Percentiles rank a stretch among this genome's conserved stretches.
These are phyloP conservation scores for Colletotrichum chrysophilum DNA, from an alignment of 2,329 filamentous ascomycete species.

Conservation along the genomic window DNA sequence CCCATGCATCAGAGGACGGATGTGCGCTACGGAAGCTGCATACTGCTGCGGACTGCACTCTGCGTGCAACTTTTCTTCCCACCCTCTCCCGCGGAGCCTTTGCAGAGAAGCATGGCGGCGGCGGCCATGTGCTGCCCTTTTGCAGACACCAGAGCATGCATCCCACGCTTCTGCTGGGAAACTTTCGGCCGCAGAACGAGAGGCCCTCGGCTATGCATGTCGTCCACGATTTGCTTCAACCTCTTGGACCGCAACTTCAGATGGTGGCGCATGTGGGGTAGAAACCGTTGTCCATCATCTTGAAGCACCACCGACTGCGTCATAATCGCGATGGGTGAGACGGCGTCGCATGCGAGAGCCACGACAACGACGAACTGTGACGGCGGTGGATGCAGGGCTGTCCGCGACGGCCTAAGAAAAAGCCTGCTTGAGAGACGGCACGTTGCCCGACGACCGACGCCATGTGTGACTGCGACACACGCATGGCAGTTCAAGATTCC, in stretches of 20 bases:
- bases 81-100: background rate
- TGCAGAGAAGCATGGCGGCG: background rate
- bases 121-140: slow-evolving; percentile 9
- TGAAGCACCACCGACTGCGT: background rate
- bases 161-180: slow-evolving; percentile 21
- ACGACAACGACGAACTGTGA: background rate
- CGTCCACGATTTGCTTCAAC: slow-evolving; percentile 13
- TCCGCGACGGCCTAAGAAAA: background rate
- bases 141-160: slow-evolving; percentile 20
- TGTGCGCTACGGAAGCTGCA: slow-evolving; percentile 7
- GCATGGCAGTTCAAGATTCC: background rate
- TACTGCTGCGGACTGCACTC: background rate
- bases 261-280: slow-evolving; percentile 21
- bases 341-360: background rate
- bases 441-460: background rate
- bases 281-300: background rate
- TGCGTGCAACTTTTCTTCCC: background rate
- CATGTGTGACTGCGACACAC: background rate
- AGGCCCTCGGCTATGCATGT: slow-evolving; percentile 44
- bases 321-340: background rate
- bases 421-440: background rate
- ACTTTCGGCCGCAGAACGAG: slow-evolving; percentile 36
- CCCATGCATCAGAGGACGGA: slow-evolving; percentile 4
- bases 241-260: slow-evolving; percentile 4
- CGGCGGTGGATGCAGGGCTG: background rate